Evolutionary conservation across 1,284 basidiomycete genomes (phyloP).

Genomic region (Thelephora terrestris): DNA sequence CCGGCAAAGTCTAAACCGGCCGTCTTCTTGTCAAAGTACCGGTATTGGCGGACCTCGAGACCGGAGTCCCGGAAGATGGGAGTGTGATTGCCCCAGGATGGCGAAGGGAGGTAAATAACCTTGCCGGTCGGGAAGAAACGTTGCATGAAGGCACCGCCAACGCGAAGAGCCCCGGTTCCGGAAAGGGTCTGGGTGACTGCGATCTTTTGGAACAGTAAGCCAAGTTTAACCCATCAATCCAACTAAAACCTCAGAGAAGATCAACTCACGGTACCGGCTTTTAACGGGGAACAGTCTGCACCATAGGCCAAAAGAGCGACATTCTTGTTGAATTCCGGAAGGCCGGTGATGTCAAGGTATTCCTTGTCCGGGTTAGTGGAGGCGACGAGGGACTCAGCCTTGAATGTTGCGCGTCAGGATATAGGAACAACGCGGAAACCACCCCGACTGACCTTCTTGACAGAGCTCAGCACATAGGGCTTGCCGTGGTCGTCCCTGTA

Average conservation of each 20-base stretch:
- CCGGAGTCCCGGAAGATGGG: slow-evolving; percentile 85
- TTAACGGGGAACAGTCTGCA: slow-evolving; percentile 65
- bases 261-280: slow-evolving; percentile 61
- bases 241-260: slow-evolving; percentile 3
- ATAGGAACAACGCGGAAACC: slow-evolving; percentile 1
- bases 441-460: slow-evolving; percentile 59
- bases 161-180: slow-evolving; percentile 94
- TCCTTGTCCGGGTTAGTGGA: slow-evolving; percentile 84
- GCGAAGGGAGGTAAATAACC: slow-evolving; percentile 86
- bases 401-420: slow-evolving; percentile 7
- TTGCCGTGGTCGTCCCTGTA: slow-evolving; percentile 94
- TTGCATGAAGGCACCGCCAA: slow-evolving; percentile 90
- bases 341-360: slow-evolving; percentile 94
- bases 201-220: slow-evolving; percentile 38
- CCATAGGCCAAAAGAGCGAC: slow-evolving; percentile 93
- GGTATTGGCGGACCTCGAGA: slow-evolving; percentile 86
- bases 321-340: slow-evolving; percentile 79
- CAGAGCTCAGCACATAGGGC: slow-evolving; percentile 87
- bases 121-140: slow-evolving; percentile 86
- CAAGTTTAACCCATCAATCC: slow-evolving; percentile 8
- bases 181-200: slow-evolving; percentile 95
- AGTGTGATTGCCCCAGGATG: slow-evolving; percentile 98
- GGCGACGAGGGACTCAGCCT: slow-evolving; percentile 78
- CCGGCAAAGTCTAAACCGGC: slow-evolving; percentile 92
- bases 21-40: slow-evolving; percentile 92